Conservation (phyloP, 345 rosid species). For the Odontarrhena argentea region DNA sequence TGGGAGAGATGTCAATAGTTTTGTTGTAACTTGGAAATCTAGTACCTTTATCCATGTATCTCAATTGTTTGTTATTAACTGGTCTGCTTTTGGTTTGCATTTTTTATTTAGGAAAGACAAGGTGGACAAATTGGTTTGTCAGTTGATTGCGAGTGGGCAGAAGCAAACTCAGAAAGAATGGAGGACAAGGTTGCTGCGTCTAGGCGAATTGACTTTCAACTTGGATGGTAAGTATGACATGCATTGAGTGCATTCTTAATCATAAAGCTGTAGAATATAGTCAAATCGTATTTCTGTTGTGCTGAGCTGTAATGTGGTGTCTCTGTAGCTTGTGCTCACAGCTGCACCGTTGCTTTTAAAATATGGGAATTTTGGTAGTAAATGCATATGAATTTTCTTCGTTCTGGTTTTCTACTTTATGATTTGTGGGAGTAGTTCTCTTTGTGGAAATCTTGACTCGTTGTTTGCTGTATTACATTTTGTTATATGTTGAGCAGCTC, state of each 20-base stretch:
- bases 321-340: background rate
- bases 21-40: slow-evolving; percentile 2
- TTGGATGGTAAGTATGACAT: slow-evolving; percentile 69
- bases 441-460: background rate
- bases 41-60: slow-evolving; percentile 8
- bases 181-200: slow-evolving; percentile 67
- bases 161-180: slow-evolving; percentile 59
- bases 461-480: background rate
- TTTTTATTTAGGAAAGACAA: slow-evolving; percentile 58
- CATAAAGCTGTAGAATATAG: background rate
- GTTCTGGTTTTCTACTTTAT: background rate
- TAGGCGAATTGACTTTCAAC: slow-evolving; percentile 80
- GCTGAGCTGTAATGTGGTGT: background rate
- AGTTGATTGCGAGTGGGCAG: slow-evolving; percentile 75
- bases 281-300: slow-evolving; percentile 14
- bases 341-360: background rate
- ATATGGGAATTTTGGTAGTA: background rate
- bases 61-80: slow-evolving; percentile 2
- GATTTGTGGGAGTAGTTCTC: slow-evolving; percentile 8
- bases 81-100: slow-evolving; percentile 4
- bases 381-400: background rate
- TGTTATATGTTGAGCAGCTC: background rate
- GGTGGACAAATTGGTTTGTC: slow-evolving; percentile 82
- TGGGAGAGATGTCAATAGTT: background rate
- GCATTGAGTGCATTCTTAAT: background rate